Conservation (phyloP, 345 rosid species). For the Reutealis trisperma region DNA sequence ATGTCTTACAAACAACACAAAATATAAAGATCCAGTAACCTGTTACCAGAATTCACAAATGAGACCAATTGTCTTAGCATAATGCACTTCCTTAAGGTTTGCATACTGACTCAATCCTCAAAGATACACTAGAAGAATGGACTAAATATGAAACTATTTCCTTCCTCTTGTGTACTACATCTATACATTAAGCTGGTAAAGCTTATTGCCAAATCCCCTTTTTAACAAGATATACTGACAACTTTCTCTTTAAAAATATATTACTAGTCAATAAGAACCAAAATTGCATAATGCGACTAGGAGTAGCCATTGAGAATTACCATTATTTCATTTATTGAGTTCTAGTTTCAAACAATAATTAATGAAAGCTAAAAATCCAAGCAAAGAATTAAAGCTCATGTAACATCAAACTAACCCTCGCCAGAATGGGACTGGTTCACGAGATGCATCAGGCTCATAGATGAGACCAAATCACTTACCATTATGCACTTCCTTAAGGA, state of each 20-base stretch:
- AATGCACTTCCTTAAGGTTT: neutral
- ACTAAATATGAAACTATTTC: neutral
- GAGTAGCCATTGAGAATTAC: neutral
- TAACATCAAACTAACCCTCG: conserved; percentile 52
- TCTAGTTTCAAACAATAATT: neutral
- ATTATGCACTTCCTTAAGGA: neutral
- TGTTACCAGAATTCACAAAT: neutral
- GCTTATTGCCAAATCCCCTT: neutral
- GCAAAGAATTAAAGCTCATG: neutral
- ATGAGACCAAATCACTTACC: too few species aligned
- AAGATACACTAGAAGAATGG: neutral
- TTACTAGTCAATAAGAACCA: neutral
- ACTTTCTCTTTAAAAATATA: neutral
- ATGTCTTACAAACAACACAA: neutral
- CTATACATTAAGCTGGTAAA: neutral
- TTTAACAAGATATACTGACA: neutral
- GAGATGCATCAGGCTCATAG: conserved; percentile 74
- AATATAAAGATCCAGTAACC: neutral
- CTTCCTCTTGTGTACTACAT: neutral
- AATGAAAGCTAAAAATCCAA: conserved; percentile 6
- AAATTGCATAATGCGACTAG: neutral
- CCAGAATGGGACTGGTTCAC: conserved; percentile 74
- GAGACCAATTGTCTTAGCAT: neutral
- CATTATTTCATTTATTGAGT: neutral
- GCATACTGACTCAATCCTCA: neutral